Percentiles rank a stretch among this genome's conserved stretches.
phyloP scores from a whole-genome alignment of 2,329 filamentous ascomycete species.

The Aspergillus texensis region DNA sequence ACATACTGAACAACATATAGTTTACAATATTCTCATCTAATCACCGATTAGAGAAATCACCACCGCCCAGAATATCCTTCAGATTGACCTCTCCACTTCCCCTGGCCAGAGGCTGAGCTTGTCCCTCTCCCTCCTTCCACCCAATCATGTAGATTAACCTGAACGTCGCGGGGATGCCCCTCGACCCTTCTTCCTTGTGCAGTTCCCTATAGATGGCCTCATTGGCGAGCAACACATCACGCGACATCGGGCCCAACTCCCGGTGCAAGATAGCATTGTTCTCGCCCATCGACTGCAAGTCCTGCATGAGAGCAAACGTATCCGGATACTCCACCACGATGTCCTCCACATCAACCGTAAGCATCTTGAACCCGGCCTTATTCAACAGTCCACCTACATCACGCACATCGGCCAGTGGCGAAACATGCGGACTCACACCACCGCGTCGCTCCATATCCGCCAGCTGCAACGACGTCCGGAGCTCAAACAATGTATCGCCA shows the following conservation, averaged over 20 bases:
- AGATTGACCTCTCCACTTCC: conserved; percentile 87
- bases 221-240: conserved; percentile 83
- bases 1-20: conserved; percentile 22
- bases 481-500: conserved; percentile 89
- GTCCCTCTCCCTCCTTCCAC: conserved; percentile 83
- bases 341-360: conserved; percentile 96
- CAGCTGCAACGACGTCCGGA: conserved; percentile 89
- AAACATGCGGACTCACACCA: conserved; percentile 89
- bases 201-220: conserved; percentile 87
- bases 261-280: conserved; percentile 84
- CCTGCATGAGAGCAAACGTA: conserved; percentile 86
- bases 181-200: conserved; percentile 75
- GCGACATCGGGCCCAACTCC: conserved; percentile 74
- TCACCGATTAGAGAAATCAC: conserved; percentile 35
- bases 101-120: conserved; percentile 76
- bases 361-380: conserved; percentile 87
- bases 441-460: conserved; percentile 88
- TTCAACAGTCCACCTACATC: conserved; percentile 88
- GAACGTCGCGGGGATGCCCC: conserved; percentile 81
- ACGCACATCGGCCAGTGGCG: conserved; percentile 85
- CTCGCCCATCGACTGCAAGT: conserved; percentile 96
- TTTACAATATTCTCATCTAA: conserved; percentile 17
- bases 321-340: conserved; percentile 94
- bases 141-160: conserved; percentile 98
- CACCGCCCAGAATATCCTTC: conserved; percentile 72